Conservation (phyloP, 2,329 filamentous ascomycete species). For the Lachnellula hyalina region DNA sequence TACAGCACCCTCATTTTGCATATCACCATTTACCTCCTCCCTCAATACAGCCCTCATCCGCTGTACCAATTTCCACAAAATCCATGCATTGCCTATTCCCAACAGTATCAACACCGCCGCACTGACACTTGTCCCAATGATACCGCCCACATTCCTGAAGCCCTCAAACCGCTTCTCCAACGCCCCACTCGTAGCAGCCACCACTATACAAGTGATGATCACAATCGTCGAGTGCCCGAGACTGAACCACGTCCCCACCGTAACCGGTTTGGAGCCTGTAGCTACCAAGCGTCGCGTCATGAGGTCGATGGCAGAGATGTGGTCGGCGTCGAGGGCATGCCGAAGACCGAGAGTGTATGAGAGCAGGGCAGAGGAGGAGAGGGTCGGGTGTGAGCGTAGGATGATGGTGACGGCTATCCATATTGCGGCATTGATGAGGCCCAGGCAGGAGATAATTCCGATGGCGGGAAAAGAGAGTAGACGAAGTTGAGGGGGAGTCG, state of each 20-base stretch:
- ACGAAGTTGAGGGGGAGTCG: conserved; percentile 16
- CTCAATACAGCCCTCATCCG: conserved; percentile 61
- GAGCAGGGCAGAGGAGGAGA: conserved; percentile 76
- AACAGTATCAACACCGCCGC: conserved; percentile 78
- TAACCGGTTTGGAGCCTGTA: conserved; percentile 77
- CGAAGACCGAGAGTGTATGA: conserved; percentile 85
- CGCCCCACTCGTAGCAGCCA: conserved; percentile 84
- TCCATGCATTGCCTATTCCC: conserved; percentile 79
- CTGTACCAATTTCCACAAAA: conserved; percentile 70
- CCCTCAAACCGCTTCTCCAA: conserved; percentile 74
- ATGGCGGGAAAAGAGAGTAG: conserved; percentile 22
- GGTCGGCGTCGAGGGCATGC: conserved; percentile 97
- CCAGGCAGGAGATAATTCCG: conserved; percentile 45
- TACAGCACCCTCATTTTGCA: conserved; percentile 28
- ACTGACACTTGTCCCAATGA: conserved; percentile 84
- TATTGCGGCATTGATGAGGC: conserved; percentile 46
- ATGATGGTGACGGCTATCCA: conserved; percentile 52
- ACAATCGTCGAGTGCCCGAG: conserved; percentile 93
- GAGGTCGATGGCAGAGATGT: conserved; percentile 82
- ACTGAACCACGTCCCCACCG: conserved; percentile 91
- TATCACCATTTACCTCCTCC: conserved; percentile 22
- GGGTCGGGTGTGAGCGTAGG: conserved; percentile 47
- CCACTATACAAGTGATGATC: conserved; percentile 81
- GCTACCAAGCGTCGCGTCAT: conserved; percentile 89
- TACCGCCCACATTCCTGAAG: conserved; percentile 76